Evolutionary conservation across 306 rosid genomes (phyloP).

Genomic region (Quercus mongolica): DNA sequence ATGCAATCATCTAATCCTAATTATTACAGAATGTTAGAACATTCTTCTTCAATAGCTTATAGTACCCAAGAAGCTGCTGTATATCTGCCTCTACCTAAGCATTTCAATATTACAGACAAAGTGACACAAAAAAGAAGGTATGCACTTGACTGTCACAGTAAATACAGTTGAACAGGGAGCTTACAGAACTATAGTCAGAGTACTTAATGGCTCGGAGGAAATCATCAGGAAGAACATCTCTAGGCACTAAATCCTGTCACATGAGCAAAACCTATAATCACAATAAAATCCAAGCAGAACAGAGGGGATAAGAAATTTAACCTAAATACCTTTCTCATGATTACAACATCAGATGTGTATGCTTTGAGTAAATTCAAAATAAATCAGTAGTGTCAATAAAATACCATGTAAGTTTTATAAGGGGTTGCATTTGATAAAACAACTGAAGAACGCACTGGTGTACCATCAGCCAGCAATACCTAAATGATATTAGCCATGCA

Average conservation of each 20-base stretch:
- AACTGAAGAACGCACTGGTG: slow-evolving; percentile 62
- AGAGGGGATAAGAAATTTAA: neutral
- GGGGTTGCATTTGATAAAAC: slow-evolving; percentile 96
- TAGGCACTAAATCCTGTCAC: slow-evolving; percentile 74
- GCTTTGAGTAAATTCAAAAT: neutral
- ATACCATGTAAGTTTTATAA: slow-evolving; percentile 77
- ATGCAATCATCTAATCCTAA: too few relatives aligned
- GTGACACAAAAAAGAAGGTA: neutral
- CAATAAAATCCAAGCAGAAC: slow-evolving; percentile 13
- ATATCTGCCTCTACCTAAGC: neutral
- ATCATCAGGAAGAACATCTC: slow-evolving; percentile 63
- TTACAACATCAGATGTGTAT: neutral
- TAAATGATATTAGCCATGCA: slow-evolving; percentile 32
- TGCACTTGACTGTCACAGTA: neutral
- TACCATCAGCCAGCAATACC: slow-evolving; percentile 84
- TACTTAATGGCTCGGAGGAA: slow-evolving; percentile 60
- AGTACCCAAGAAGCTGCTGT: too few relatives aligned
- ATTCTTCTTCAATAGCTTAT: too few relatives aligned
- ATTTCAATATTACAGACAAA: neutral
- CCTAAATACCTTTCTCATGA: neutral
- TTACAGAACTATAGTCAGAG: slow-evolving; percentile 92
- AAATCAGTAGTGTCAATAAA: slow-evolving; percentile 12
- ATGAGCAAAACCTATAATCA: slow-evolving; percentile 24
- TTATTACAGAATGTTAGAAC: too few relatives aligned
- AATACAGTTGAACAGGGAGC: slow-evolving; percentile 20